Evolutionary conservation across 2,329 filamentous ascomycete genomes (phyloP).

Genomic region (Botrytis galanthina): DNA sequence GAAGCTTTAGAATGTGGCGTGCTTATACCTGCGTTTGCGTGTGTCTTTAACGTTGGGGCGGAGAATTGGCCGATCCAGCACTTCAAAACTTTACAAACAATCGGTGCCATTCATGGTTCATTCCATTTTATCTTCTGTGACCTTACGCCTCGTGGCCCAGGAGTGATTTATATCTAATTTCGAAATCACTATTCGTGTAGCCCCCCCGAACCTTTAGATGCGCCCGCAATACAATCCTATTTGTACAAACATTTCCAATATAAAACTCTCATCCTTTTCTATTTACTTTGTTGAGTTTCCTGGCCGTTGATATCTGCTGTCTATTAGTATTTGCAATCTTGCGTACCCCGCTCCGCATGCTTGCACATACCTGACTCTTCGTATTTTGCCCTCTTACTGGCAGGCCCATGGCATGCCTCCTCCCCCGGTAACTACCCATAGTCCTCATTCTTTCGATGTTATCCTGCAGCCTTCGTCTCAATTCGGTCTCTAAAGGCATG

Average conservation of each 20-base stretch:
- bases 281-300: constrained; percentile 60
- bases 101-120: too few species aligned
- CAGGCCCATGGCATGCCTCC: constrained; percentile 87
- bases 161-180: neutral
- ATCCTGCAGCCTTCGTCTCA: constrained; percentile 72
- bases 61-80: neutral
- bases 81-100: neutral
- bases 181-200: neutral
- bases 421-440: constrained; percentile 85
- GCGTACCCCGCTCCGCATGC: neutral
- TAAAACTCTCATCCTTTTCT: constrained; percentile 41
- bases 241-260: constrained; percentile 12
- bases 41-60: neutral
- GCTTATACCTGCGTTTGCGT: neutral
- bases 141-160: neutral
- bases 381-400: constrained; percentile 90
- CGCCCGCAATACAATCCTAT: constrained; percentile 10
- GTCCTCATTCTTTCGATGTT: constrained; percentile 86
- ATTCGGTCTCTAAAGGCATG: constrained; percentile 93
- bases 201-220: constrained; percentile 7
- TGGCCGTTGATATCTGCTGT: constrained; percentile 55
- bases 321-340: constrained; percentile 14
- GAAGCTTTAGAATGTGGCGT: neutral
- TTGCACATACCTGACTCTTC: constrained; percentile 62
- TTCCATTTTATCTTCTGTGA: neutral